Conservation (phyloP, 768 basidiomycete species). For the Butyriboletus loyo region DNA sequence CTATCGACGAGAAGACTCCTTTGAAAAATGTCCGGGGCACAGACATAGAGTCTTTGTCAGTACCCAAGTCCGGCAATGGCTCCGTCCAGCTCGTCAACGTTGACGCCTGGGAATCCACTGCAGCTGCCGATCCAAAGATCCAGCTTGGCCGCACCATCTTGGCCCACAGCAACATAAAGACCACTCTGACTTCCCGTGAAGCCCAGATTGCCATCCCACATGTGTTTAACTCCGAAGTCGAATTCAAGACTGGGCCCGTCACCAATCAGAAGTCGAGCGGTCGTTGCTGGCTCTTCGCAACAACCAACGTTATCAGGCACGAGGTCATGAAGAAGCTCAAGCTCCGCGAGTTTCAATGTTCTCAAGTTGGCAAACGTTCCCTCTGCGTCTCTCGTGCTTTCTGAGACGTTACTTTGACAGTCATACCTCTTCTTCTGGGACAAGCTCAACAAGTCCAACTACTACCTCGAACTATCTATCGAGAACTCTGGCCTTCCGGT, state of each 20-base stretch:
- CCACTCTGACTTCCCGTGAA: slow-evolving; percentile 60
- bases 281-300: slow-evolving; percentile 94
- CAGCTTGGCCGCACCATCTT: slow-evolving; percentile 77
- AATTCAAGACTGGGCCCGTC: slow-evolving; percentile 78
- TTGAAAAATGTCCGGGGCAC: background rate
- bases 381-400: background rate
- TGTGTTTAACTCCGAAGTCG: slow-evolving; percentile 79
- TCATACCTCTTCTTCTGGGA: slow-evolving; percentile 96
- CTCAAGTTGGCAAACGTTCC: slow-evolving; percentile 52
- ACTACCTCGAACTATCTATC: slow-evolving; percentile 86
- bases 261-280: slow-evolving; percentile 88
- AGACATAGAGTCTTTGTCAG: slow-evolving; percentile 1
- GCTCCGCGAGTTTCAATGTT: slow-evolving; percentile 86
- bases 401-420: slow-evolving; percentile 34
- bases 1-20: slow-evolving; percentile 26
- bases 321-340: slow-evolving; percentile 83
- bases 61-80: slow-evolving; percentile 51
- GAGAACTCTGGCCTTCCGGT: slow-evolving; percentile 75
- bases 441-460: slow-evolving; percentile 88
- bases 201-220: slow-evolving; percentile 63
- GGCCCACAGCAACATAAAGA: slow-evolving; percentile 61
- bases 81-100: slow-evolving; percentile 57
- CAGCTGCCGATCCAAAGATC: slow-evolving; percentile 54
- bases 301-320: slow-evolving; percentile 83
- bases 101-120: slow-evolving; percentile 63